phyloP scores from a whole-genome alignment of 73 alveolate species.

The Paramecium caudatum region DNA sequence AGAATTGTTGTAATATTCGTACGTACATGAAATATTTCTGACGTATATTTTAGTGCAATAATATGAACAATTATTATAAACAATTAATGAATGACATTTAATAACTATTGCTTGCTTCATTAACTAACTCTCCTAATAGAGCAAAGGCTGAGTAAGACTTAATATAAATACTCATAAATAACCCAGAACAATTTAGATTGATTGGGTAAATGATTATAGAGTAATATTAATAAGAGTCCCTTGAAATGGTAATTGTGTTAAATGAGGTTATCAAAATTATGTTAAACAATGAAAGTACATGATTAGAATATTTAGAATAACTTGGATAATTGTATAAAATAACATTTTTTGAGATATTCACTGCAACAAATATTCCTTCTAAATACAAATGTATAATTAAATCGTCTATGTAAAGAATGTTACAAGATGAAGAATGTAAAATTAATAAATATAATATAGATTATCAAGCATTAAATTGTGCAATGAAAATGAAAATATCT shows the following conservation, averaged over 20 bases:
- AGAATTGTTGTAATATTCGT: slow-evolving; percentile 50
- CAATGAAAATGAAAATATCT: too few species aligned
- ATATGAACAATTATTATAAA: slow-evolving; percentile 17
- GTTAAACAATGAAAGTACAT: neutral
- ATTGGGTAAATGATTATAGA: neutral
- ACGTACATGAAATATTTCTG: slow-evolving; percentile 30
- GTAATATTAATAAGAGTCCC: slow-evolving; percentile 14
- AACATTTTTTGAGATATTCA: neutral
- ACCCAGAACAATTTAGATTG: neutral
- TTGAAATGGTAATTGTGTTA: neutral
- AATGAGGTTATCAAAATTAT: neutral
- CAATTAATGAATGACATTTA: slow-evolving; percentile 45
- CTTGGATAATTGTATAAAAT: neutral
- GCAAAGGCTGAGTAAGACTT: neutral
- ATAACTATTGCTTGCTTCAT: slow-evolving; percentile 22
- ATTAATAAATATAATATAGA: neutral
- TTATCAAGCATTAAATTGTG: too few species aligned
- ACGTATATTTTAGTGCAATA: slow-evolving; percentile 10
- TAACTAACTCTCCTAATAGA: slow-evolving; percentile 33
- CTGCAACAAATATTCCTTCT: neutral
- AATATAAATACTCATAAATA: neutral
- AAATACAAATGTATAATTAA: neutral
- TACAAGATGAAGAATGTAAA: neutral
- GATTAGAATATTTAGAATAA: neutral
- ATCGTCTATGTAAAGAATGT: neutral